These are phyloP conservation scores for Meyerozyma athensensis DNA, from an alignment of 1,139 yeast genomes.

Conservation along the genomic window DNA sequence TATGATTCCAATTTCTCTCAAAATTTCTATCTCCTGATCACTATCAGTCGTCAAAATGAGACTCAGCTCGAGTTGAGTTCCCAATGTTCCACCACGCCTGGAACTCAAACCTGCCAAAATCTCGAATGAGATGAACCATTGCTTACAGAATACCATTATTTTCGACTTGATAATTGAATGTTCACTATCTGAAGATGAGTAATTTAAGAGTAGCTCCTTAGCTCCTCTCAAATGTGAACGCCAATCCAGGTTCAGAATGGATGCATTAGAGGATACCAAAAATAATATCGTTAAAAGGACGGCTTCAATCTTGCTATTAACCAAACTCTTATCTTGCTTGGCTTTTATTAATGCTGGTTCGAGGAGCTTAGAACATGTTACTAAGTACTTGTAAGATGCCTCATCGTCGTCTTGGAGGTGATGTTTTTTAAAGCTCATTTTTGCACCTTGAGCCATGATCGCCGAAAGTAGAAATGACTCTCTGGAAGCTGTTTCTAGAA, in stretches of 20 bases:
- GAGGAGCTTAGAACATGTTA: constrained; percentile 54
- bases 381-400: constrained; percentile 58
- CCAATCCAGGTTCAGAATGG: constrained; percentile 17
- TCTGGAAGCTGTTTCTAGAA: constrained; percentile 53
- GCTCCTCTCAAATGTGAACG: constrained; percentile 20
- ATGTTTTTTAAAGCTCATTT: constrained; percentile 42
- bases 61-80: constrained; percentile 13
- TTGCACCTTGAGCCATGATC: constrained; percentile 72
- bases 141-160: constrained; percentile 16
- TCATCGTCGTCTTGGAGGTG: constrained; percentile 54
- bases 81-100: constrained; percentile 16
- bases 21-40: constrained; percentile 11
- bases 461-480: constrained; percentile 66
- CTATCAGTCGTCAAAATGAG: constrained; percentile 10
- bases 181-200: constrained; percentile 5
- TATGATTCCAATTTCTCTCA: constrained; percentile 13
- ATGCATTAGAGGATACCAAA: constrained; percentile 16
- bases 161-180: constrained; percentile 10
- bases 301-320: constrained; percentile 14
- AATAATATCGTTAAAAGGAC: constrained; percentile 17
- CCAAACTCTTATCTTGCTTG: constrained; percentile 1
- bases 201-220: constrained; percentile 16
- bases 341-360: constrained; percentile 44
- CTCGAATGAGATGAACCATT: constrained; percentile 17
- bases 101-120: constrained; percentile 17